Base-by-base conservation (phyloP, 495 filamentous ascomycete genomes). In the Lepraria neglecta region DNA sequence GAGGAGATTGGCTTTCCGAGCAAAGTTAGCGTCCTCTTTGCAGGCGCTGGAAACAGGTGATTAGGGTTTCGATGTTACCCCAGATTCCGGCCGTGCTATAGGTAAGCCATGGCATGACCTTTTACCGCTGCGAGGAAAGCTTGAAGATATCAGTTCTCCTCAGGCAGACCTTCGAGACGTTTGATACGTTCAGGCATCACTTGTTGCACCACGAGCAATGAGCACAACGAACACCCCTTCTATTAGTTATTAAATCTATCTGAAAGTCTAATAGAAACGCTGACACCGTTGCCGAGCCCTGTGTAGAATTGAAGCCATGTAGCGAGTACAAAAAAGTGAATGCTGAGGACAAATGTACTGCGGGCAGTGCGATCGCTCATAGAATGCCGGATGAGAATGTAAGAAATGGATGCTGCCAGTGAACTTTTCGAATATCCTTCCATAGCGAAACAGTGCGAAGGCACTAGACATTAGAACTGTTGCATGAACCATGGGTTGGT, bases 391-490 rank as follows among this genome's bases (percentile, higher is more conserved):
- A 44, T 55, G n/a, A 55, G 6, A 33, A 61, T 54, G 50, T 19
- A 24, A 31, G 40, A 45, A 55, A 11, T 61, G 6, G 28, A 61
- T 3, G 30, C 19, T 54, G 59, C 42, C 17, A 27, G 17, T 31
- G 40, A 54, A 21, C 28, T 35, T 43, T 48, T 48, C 31, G 19
- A 55, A 31, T 61, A 48, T 45, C 50, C 43, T 55, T 43, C 31
- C 27, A 40, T 54, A 61, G 59, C 50, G 30, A 61, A 45, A 48
- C 28, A 55, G 45, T 45, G 43, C 28, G 33, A 61, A 55, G n/a
- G 53, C 10, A n/a, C 17, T 14, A 38, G 33, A 24, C 10, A 21
- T 17, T 55, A 24, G 35, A 38, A 24, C 7, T 30, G 31, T 31
- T 14, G 7, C 15, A 24, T 14, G n/a, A 47, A 31, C 50, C 19